Evolutionary conservation across 75 land plant species (phyloP), one percentile per base, ranked within the genome.

Genomic region (Picea sitchensis): DNA sequence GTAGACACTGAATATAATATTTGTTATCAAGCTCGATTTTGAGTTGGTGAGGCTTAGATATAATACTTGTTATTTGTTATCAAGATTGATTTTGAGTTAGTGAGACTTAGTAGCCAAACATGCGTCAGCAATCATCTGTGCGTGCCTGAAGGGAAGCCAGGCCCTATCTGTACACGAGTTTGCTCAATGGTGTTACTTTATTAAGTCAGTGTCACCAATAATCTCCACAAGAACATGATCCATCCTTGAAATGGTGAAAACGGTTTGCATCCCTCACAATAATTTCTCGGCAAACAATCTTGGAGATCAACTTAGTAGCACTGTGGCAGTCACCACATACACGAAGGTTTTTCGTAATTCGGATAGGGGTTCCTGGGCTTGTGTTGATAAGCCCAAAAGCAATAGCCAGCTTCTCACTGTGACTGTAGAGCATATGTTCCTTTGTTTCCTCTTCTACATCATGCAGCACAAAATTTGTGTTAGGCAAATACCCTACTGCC

Each of bases 351-450:
- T 67, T 79, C 8, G 17, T 12, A 23, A 68, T 74, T 60, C 65
- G 67, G 18, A 59, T 21, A 3, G 65, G 23, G n/a, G 18, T 77
- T 54, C n/a, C 14, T 57, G 30, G 20, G 4, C 4, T 18, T 61
- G 41, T 77, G 65, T 54, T 58, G 63, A 79, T 79, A 47, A 79
- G 80, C 78, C 80, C 74, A 67, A 79, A 79, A 26, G 80, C 79
- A 79, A 67, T 63, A 63, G 75, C 80, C 79, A 79, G 77, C 78
- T 79, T 79, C 44, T 72, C 80, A 31, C 80, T 67, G 18, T 77
- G 61, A 61, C 59, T 21, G 14, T 31, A 17, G 36, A 61, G 31
- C 6, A 36, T 38, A 44, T 23, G 23, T 30, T 59, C 65, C 26
- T 77, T 14, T 59, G 15, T 61, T 14, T 77, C 78, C 12, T 58